phyloP scores from a whole-genome alignment of 441 rosid species.

The Populus hybrid region DNA sequence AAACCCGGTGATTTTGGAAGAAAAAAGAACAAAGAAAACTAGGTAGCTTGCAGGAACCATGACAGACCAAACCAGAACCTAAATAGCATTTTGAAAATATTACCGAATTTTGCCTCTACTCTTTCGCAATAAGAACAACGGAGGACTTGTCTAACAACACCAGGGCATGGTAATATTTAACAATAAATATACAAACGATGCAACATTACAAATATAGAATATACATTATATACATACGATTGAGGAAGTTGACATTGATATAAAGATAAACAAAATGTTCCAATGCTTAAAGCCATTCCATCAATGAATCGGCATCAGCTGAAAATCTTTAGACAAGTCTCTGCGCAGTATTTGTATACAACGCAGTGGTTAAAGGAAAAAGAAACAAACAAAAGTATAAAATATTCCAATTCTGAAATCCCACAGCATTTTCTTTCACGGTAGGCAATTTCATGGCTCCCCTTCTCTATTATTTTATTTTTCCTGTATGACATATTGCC shows the following conservation, averaged over 20 bases:
- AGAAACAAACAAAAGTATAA: not conserved
- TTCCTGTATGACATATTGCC: not conserved
- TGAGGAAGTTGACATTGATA: not conserved
- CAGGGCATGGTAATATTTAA: not conserved
- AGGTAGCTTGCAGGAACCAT: not conserved
- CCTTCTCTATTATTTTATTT: not conserved
- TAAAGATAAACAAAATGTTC: not conserved
- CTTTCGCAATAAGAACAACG: not conserved
- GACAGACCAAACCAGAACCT: not conserved
- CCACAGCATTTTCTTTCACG: not conserved
- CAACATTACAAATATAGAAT: not conserved
- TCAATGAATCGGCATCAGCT: not conserved
- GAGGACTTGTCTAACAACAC: not conserved
- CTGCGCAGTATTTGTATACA: not conserved
- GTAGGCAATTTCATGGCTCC: not conserved
- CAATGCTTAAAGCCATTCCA: not conserved
- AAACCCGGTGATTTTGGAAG: slow-evolving; percentile 2
- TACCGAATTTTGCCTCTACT: not conserved
- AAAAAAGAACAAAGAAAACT: not conserved
- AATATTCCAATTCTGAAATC: not conserved
- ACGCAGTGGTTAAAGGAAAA: not conserved
- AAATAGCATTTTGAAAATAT: not conserved
- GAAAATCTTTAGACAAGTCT: slow-evolving; percentile 2
- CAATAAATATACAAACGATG: not conserved
- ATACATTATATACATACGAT: not conserved